Base-by-base conservation (phyloP, 768 basidiomycete species). In the Crucibulum laeve region DNA sequence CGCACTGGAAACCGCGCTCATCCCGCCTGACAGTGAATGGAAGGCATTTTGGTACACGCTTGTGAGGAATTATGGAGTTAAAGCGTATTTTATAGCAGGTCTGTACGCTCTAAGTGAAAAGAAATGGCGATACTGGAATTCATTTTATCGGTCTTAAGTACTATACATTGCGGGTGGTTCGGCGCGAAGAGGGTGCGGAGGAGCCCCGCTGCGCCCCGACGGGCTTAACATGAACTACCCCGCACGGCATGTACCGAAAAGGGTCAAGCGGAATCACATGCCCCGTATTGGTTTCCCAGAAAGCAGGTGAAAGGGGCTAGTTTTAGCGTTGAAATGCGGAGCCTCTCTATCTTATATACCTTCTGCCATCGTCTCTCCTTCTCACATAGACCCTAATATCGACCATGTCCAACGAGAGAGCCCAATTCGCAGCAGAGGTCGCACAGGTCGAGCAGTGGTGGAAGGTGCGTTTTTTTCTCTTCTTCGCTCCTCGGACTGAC, bases 371-470 rank as follows among this genome's bases (percentile, higher is more conserved):
- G 49, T 47, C 45, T 47, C 44, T 45, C 19, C 41, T 43, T 38
- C 48, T 38, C 48, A 21, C 46, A 50, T 33, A 49, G 37, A 39
- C 49, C 45, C 52, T 48, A 37, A 43, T 42, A 40, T 43, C 44
- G 43, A 66, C 42, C 49, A 87, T 87, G 85, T 67, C 80, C 54
- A 62, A 64, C 61, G 87, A 90, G 67, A 75, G 76, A 64, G 70
- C 75, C 38, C 70, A 68, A 43, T 95, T 95, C 66, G 74, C 79
- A 32, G 73, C 79, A 25, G 90, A 99, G 64, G 89, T 96, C 44
- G 81, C 81, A 22, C 67, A 86, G 53, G 84, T 96, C 52, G 87
- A 96, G 67, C 68, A 78, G 45, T 97, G 93, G 90, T 96, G 87
- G 82, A 89, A 90, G 82, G 94, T 91, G 52, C 40, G 70, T 52